phyloP scores from a whole-genome alignment of 768 basidiomycete genomes.

The Kwoniella bestiolae region DNA sequence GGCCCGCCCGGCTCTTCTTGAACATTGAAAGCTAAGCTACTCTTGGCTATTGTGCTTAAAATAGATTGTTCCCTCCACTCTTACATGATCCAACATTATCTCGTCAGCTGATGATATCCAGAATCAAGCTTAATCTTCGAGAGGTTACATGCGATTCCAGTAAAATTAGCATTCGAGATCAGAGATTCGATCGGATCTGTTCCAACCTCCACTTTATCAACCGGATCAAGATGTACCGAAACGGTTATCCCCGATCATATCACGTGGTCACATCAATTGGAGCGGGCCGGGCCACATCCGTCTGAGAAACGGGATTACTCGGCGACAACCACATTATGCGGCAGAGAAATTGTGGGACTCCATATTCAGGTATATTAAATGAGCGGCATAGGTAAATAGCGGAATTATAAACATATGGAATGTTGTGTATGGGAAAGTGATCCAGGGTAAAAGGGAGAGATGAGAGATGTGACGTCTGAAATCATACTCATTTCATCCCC shows the following conservation, averaged over 20 bases:
- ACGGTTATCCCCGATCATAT: neutral
- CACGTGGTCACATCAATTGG: neutral
- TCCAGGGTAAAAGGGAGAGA: neutral
- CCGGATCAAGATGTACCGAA: neutral
- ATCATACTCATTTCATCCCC: neutral
- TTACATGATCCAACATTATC: neutral
- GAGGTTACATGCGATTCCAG: neutral
- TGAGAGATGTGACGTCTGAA: neutral
- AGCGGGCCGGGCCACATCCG: conserved; percentile 11
- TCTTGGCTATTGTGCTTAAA: neutral
- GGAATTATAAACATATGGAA: neutral
- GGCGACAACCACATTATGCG: neutral
- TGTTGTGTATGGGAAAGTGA: neutral
- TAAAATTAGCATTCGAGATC: neutral
- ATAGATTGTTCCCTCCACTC: conserved; percentile 1
- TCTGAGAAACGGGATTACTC: conserved; percentile 10
- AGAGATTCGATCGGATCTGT: neutral
- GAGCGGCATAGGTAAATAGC: conserved; percentile 1
- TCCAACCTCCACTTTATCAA: neutral
- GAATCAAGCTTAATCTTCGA: neutral
- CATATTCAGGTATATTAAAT: neutral
- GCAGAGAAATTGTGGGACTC: conserved; percentile 10
- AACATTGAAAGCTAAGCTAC: neutral
- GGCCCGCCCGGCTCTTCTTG: conserved; percentile 12
- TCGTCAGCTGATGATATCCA: neutral